Conservation (phyloP, 345 rosid genomes). For the Syzygium aqueum region DNA sequence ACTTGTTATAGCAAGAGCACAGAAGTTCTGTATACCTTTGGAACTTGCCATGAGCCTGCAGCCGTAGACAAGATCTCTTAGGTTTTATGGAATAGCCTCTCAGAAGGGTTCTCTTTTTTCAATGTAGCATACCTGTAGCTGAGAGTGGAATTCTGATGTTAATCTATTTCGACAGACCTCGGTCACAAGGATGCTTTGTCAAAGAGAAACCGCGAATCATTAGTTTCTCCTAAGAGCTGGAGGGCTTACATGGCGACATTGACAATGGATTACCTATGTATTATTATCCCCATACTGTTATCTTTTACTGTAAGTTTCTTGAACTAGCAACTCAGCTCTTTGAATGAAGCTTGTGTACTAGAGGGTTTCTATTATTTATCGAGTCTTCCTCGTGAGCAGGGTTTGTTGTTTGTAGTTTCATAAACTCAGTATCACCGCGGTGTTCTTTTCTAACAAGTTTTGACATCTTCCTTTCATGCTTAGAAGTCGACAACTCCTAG, state of each 20-base stretch:
- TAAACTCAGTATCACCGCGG: background rate
- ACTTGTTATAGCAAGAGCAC: background rate
- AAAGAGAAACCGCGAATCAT: slow-evolving; percentile 36
- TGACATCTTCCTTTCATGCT: background rate
- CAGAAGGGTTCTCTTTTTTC: background rate
- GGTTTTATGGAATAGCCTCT: background rate
- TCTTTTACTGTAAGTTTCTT: slow-evolving; percentile 54
- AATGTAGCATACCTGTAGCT: background rate
- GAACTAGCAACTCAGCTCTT: background rate
- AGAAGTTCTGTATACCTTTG: background rate
- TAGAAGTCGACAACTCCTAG: background rate
- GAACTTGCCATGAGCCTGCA: background rate
- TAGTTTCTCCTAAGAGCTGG: slow-evolving; percentile 28
- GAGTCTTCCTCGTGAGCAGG: background rate
- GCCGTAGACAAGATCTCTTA: background rate
- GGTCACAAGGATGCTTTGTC: slow-evolving; percentile 10
- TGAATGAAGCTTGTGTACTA: background rate
- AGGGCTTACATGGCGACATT: slow-evolving; percentile 29
- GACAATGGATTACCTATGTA: slow-evolving; percentile 50
- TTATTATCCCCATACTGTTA: slow-evolving; percentile 52
- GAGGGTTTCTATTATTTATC: background rate
- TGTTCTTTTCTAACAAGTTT: background rate
- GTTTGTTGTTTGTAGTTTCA: background rate
- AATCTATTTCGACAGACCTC: slow-evolving; percentile 4
- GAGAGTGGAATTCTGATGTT: background rate